Base-by-base conservation (phyloP, 2,329 filamentous ascomycete genomes). In the Cucurbitaria berberidis region DNA sequence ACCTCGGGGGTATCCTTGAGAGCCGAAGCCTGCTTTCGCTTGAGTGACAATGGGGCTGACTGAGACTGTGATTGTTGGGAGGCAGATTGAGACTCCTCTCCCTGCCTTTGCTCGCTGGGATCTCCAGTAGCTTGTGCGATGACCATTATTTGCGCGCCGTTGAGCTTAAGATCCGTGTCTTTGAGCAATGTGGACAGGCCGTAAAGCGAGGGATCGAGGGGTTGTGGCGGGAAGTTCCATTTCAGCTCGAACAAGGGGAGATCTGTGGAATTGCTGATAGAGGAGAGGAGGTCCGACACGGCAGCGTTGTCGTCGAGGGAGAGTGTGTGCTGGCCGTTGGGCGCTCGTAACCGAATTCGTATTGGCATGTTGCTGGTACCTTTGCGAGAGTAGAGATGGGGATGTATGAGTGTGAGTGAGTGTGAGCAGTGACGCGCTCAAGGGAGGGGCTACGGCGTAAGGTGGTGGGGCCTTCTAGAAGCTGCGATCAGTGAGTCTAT, bases 221-320 rank as follows among this genome's bases (percentile, higher is more conserved):
- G 80, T 68, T 88, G 86, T 21, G 90, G 87, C 0, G 93, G 93
- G 66, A 89, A 96, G 30, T 91, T 91, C 76, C 89, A 91, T 79
- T 95, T 96, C 57, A 96, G 79, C 38, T 89, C 84, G 68, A 93
- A 92, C 13, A 81, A 79, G 6, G 80, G 67, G 15, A 93, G 80
- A 4, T 84, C 84, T 1, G 89, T 90, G 66, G 85, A 84, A 44
- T 83, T 77, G 45, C 81, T 81, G 65, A 93, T 86, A 44, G 84
- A 79, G 3, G 80, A 70, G 41, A 87, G 78, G 1, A 93, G 80
- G 47, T 86, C 80, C 42, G 77, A 77, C 40, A 91, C 82, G 3
- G 85, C 89, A 46, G 90, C 88, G 55, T 84, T 78, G 48, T 91
- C 87, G 30, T 86, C 79, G 24, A 96, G 78, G 15, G 84, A 84